These are phyloP conservation scores for Penicillium turbatum DNA, from an alignment of 495 filamentous ascomycete species.

Conservation along the genomic window DNA sequence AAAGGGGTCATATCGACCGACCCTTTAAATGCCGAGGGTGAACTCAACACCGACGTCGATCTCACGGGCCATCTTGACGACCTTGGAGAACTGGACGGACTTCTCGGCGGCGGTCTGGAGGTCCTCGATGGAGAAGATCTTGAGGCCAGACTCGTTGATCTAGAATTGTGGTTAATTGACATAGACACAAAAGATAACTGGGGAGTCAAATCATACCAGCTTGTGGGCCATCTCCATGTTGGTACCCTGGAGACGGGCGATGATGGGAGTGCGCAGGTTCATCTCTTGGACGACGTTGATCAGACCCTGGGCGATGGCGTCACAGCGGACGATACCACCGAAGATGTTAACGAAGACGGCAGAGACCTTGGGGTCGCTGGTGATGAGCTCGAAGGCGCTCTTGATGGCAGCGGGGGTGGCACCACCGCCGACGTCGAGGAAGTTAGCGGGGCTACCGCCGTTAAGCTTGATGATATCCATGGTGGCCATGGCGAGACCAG, in stretches of 20 bases:
- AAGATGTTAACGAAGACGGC: constrained; percentile 99
- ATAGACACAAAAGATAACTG: neutral
- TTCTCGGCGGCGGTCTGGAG: constrained; percentile 96
- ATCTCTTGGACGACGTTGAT: constrained; percentile 91
- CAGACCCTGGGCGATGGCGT: constrained; percentile 94
- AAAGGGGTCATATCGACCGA: neutral
- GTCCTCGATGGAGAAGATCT: constrained; percentile 99
- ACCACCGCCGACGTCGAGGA: constrained; percentile 97
- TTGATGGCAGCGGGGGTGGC: constrained; percentile 95
- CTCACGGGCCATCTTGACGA: constrained; percentile 97
- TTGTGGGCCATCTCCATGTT: constrained; percentile 96
- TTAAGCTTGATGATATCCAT: constrained; percentile 99
- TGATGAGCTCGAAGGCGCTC: constrained; percentile 97
- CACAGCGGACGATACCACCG: constrained; percentile 96
- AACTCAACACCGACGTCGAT: constrained; percentile 99
- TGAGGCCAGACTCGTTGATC: constrained; percentile 96
- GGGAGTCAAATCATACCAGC: constrained; percentile 49
- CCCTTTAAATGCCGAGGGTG: constrained; percentile 79
- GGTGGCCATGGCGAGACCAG: constrained; percentile 98
- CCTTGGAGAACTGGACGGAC: constrained; percentile 96
- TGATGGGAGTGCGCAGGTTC: constrained; percentile 91
- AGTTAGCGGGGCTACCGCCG: constrained; percentile 93
- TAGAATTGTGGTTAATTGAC: constrained; percentile 18
- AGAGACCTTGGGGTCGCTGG: constrained; percentile 94
- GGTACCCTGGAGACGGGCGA: constrained; percentile 94